Conservation (phyloP, 768 basidiomycete genomes). For the Coprinopsis cinerea region DNA sequence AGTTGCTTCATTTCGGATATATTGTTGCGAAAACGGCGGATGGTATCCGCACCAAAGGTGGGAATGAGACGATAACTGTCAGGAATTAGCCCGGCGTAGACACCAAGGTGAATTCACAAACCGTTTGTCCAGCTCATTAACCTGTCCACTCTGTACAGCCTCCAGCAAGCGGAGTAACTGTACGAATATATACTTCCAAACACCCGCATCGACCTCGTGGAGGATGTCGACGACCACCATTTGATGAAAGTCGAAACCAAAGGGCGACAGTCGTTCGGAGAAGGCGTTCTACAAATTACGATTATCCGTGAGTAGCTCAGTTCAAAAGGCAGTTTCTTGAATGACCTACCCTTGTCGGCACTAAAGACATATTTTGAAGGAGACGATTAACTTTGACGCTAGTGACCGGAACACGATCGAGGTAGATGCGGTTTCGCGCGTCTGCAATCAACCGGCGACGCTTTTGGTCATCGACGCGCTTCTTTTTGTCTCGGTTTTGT, state of each 20-base stretch:
- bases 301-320: conserved; percentile 16
- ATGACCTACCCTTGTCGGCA: conserved; percentile 29
- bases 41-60: conserved; percentile 23
- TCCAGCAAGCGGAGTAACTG: conserved; percentile 32
- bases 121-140: conserved; percentile 27
- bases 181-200: conserved; percentile 31
- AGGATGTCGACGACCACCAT: conserved; percentile 31
- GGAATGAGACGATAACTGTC: conserved; percentile 19
- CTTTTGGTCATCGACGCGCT: background rate
- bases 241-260: conserved; percentile 19
- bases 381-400: background rate
- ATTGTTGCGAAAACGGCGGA: conserved; percentile 24
- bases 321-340: conserved; percentile 23
- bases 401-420: background rate
- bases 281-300: background rate
- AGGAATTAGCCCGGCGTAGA: background rate
- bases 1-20: conserved; percentile 28
- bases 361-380: background rate
- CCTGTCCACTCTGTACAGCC: conserved; percentile 17
- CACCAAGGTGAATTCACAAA: conserved; percentile 12
- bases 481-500: background rate
- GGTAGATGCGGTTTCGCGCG: background rate
- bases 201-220: conserved; percentile 36
- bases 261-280: background rate
- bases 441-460: background rate